Base-by-base conservation (phyloP, 1,284 basidiomycete species). In the Anthracocystis setariae region DNA sequence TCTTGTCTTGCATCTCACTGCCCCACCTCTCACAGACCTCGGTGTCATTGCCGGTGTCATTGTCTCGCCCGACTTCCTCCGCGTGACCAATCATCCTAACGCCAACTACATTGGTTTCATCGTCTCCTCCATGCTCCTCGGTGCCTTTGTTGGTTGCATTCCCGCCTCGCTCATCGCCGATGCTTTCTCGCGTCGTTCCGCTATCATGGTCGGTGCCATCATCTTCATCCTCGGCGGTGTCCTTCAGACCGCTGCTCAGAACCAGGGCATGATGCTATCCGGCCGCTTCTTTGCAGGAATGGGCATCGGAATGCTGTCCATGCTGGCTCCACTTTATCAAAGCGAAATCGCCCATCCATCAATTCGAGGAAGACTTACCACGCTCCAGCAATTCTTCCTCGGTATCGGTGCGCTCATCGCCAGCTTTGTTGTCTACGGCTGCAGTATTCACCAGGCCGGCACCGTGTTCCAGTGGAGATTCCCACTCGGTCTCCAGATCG, bases 281-380 rank as follows among this genome's bases (percentile, higher is more conserved):
- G 89, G 88, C 4, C 85, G 88, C 3, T 89, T 89, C 84, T 86
- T 89, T 59, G 88, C 88, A 9, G 84, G 84, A 27, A 75, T 86
- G 62, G 84, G 84, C 21, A 85, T 86, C 55, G 88, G 88, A 3
- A 86, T 87, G 72, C 84, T 88, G 51, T 85, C 87, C 0, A 86
- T 88, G 74, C 83, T 89, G 21, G 87, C 87, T 1, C 88, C 88
- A 13, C 79, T 89, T 5, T 90, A 89, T 78, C 84, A 85, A 64
- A 83, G 83, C 13, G 88, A 89, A 82, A 89, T 89, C 55, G 87
- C 88, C 2, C 88, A 88, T 64, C 88, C 88, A 0, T 87, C 87
- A 73, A 88, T 88, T 51, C 85, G 89, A 25, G 89, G 88, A 18
- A 84, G 87, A 29, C 83, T 89, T 38, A 88, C 87, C 2, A 88